Base-by-base conservation (phyloP, 2,329 filamentous ascomycete species). In the Claviceps sp. region DNA sequence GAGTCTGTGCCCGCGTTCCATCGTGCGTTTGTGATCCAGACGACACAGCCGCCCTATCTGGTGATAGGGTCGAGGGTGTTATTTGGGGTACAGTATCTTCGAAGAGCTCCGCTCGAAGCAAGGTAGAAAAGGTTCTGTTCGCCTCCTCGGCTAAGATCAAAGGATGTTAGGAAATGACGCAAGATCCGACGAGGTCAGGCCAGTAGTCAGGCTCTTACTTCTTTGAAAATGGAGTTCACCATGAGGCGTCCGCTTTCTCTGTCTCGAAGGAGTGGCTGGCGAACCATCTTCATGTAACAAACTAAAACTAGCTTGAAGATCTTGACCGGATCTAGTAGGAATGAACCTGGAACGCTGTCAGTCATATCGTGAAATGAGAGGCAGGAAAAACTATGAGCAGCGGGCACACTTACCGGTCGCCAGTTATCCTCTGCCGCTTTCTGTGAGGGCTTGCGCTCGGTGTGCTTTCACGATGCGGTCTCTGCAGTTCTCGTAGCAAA, bases 221-320 rank as follows among this genome's bases (percentile, higher is more conserved):
- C 83, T 90, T 66, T 98, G 93, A 58, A 95, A 96, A 66, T 97
- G 86, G 56, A 96, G 78, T 67, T 96, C 93, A 50, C 87, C 87
- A 64, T 95, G 87, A 9, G 89, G 87, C 22, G 85, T 84, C 44
- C 90, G 84, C 71, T 87, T 90, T 70, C 88, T 89, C 54, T 85
- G 79, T 64, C 84, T 87, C 4, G 89, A 91, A 1, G 91, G 89
- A 1, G 90, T 95, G 13, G 91, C 87, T 20, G 93, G 93, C 20
- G 91, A 96, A 41, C 86, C 89, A 65, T 95, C 89, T 56, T 96
- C 91, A 63, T 95, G 87, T 30, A 97, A 75, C 52, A 97, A 73
- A 64, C 84, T 95, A 69, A 93, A 97, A 67, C 89, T 94, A 50
- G 91, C 89, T 65, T 91, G 87, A 24, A 97, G 74, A 67, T 98